Conservation (phyloP, 495 filamentous ascomycete genomes). For the Hyaloscypha variabilis region DNA sequence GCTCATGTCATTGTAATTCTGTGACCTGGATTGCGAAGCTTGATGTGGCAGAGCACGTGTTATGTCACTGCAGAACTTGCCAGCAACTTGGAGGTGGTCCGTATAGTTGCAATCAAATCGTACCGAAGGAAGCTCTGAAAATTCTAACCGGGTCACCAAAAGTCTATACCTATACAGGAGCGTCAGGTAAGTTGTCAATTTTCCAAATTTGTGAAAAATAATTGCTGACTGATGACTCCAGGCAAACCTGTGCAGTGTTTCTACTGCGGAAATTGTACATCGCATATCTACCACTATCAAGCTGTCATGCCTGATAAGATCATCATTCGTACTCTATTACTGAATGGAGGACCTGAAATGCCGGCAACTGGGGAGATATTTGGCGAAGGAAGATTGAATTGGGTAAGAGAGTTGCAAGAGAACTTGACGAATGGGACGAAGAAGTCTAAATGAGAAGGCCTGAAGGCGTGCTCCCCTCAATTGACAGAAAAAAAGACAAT, state of each 20-base stretch:
- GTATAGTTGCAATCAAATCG: background rate
- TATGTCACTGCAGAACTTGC: background rate
- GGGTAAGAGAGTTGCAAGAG: background rate
- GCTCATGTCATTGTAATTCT: background rate
- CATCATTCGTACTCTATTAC: background rate
- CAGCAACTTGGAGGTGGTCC: background rate
- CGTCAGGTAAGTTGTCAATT: background rate
- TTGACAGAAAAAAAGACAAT: too few relatives aligned
- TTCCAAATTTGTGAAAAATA: background rate
- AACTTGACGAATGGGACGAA: background rate
- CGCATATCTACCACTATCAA: background rate
- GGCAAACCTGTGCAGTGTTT: background rate
- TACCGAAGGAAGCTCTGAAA: background rate
- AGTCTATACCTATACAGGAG: background rate
- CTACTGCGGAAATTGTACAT: background rate
- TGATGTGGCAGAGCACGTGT: background rate
- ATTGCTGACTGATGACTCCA: background rate
- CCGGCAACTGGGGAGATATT: background rate
- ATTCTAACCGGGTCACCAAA: background rate
- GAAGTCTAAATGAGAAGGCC: background rate
- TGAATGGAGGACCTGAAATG: background rate
- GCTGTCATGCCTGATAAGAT: background rate
- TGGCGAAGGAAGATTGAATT: background rate
- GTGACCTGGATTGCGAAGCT: background rate
- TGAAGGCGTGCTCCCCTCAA: too few relatives aligned